Evolutionary conservation across 352 stramenopile species (phyloP).

Genomic region (Lagenidium giganteum): DNA sequence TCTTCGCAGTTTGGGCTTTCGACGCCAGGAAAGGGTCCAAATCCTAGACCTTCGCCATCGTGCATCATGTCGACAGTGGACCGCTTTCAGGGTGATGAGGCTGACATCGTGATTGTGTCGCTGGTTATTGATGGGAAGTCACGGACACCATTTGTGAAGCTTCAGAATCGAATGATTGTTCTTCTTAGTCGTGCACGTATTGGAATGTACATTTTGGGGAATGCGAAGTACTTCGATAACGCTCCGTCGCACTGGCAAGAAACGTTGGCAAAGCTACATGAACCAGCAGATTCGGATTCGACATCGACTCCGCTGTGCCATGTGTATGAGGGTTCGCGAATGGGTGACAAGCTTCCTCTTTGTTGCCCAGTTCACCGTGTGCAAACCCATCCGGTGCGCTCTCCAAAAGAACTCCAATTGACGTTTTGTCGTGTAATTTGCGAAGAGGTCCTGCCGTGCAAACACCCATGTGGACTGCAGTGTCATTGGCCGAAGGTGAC

Average conservation of each 20-base stretch:
- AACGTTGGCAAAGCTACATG: conserved; percentile 53
- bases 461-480: conserved; percentile 53
- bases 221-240: conserved; percentile 72
- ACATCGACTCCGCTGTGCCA: conserved; percentile 17
- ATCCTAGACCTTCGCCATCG: conserved; percentile 22
- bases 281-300: conserved; percentile 34
- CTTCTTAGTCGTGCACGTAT: conserved; percentile 79
- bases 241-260: conserved; percentile 71
- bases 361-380: conserved; percentile 71
- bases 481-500: conserved; percentile 66
- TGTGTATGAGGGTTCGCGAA: conserved; percentile 32
- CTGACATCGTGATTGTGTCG: conserved; percentile 83
- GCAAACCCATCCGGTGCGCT: conserved; percentile 14
- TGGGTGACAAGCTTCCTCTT: conserved; percentile 61
- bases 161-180: conserved; percentile 88
- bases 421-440: conserved; percentile 79
- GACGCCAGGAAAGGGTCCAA: conserved; percentile 10
- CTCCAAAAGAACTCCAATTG: conserved; percentile 34
- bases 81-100: conserved; percentile 88
- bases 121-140: conserved; percentile 88
- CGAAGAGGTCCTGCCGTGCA: conserved; percentile 41
- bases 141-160: conserved; percentile 82
- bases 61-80: conserved; percentile 83
- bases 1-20: conserved; percentile 21
- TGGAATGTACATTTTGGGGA: conserved; percentile 83